Conservation (phyloP, 2,329 filamentous ascomycete species). For the Byssothecium circinans region DNA sequence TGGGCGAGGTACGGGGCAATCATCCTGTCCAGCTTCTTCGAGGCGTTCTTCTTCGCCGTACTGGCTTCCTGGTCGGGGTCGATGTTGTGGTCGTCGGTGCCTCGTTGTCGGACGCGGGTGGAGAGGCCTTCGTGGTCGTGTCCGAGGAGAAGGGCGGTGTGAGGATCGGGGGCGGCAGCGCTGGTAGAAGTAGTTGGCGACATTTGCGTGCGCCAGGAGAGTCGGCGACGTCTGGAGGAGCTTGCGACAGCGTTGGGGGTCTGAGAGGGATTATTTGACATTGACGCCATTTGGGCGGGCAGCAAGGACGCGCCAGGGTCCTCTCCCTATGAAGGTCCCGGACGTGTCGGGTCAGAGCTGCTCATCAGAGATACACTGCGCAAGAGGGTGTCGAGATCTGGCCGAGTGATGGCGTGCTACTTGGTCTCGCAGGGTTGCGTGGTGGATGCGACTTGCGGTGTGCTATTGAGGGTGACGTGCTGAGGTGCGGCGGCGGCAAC, state of each 20-base stretch:
- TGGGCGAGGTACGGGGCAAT: conserved; percentile 86
- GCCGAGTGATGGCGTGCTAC: conserved; percentile 11
- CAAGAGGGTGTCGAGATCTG: conserved; percentile 5
- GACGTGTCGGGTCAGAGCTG: not conserved
- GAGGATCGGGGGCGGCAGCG: conserved; percentile 23
- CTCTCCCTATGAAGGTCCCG: conserved; percentile 19
- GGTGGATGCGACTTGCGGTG: too few species aligned
- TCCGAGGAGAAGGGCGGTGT: conserved; percentile 39
- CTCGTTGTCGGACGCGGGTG: conserved; percentile 33
- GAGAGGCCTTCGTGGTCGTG: conserved; percentile 41
- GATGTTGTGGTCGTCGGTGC: conserved; percentile 11
- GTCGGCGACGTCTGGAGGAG: conserved; percentile 25
- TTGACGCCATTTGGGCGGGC: conserved; percentile 28
- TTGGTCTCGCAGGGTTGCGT: too few species aligned
- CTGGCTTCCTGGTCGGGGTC: conserved; percentile 32
- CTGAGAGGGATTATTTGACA: conserved; percentile 26
- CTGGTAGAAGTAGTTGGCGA: conserved; percentile 13
- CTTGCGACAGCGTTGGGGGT: conserved; percentile 29
- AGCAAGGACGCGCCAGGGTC: conserved; percentile 12
- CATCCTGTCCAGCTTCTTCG: conserved; percentile 72
- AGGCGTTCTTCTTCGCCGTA: conserved; percentile 32
- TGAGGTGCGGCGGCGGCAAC: not conserved
- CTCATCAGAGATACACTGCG: conserved; percentile 4
- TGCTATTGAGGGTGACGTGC: too few species aligned
- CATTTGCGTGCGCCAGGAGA: conserved; percentile 33